phyloP scores from a whole-genome alignment of 1,284 basidiomycete species.

The Microbotryum silenes-acaulis region DNA sequence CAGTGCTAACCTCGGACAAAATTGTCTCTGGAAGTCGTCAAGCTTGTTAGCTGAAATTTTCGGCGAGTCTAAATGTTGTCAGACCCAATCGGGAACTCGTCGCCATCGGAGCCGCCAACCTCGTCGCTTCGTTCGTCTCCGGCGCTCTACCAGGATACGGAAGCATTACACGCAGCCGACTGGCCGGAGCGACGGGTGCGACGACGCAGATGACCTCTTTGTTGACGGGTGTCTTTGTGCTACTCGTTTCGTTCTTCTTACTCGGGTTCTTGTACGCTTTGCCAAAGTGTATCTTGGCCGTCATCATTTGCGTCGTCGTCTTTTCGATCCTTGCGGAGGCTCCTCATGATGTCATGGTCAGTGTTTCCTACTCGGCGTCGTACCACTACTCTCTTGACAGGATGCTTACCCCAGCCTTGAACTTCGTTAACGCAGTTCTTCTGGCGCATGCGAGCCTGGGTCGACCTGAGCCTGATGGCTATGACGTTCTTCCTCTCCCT shows the following conservation, averaged over 20 bases:
- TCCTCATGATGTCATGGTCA: slow-evolving; percentile 66
- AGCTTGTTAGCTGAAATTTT: neutral
- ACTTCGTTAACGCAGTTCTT: slow-evolving; percentile 20
- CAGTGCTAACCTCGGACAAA: too few species aligned
- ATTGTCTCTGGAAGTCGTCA: too few species aligned
- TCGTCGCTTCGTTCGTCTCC: slow-evolving; percentile 67
- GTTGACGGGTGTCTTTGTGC: slow-evolving; percentile 62
- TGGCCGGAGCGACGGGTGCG: slow-evolving; percentile 52
- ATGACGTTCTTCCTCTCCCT: slow-evolving; percentile 76
- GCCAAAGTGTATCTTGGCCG: slow-evolving; percentile 71
- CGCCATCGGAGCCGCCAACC: slow-evolving; percentile 68
- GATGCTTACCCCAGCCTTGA: too few species aligned
- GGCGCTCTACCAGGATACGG: slow-evolving; percentile 83
- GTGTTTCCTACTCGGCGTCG: neutral
- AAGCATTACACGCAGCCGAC: slow-evolving; percentile 56
- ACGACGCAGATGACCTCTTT: slow-evolving; percentile 81
- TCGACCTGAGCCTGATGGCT: slow-evolving; percentile 71
- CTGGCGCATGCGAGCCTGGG: slow-evolving; percentile 66
- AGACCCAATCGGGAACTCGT: slow-evolving; percentile 80
- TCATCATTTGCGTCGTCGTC: slow-evolving; percentile 72
- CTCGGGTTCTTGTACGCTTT: slow-evolving; percentile 67
- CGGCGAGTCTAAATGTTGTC: neutral
- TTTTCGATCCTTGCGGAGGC: slow-evolving; percentile 75
- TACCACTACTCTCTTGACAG: too few species aligned
- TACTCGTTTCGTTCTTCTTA: slow-evolving; percentile 78